These are phyloP conservation scores for Aspergillus terreus DNA, from an alignment of 2,329 filamentous ascomycete species.

Conservation along the genomic window DNA sequence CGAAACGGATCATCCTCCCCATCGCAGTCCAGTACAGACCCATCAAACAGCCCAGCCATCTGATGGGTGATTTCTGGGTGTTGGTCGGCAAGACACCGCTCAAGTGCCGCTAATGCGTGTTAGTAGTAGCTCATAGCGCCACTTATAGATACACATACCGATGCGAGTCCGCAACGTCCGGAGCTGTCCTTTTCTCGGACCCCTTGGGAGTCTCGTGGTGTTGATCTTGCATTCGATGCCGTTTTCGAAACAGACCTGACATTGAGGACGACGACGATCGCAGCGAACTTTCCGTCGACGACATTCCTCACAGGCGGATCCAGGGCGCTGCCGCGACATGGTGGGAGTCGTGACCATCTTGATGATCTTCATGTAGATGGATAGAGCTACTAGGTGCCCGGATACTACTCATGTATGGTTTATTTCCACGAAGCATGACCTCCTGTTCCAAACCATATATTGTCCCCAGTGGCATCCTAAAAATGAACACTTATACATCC, in stretches of 20 bases:
- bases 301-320: constrained; percentile 28
- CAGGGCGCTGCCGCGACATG: constrained; percentile 23
- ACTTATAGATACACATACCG: constrained; percentile 12
- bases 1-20: constrained; percentile 14
- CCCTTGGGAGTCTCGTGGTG: constrained; percentile 21
- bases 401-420: no score
- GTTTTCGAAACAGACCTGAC: constrained; percentile 25
- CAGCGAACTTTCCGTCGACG: constrained; percentile 27
- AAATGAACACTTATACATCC: not conserved
- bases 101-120: constrained; percentile 19
- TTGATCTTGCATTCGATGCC: constrained; percentile 26
- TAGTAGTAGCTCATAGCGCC: not conserved
- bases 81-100: constrained; percentile 25
- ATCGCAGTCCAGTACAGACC: constrained; percentile 13
- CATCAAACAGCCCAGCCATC: constrained; percentile 11
- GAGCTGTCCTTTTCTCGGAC: constrained; percentile 26
- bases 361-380: no score
- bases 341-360: constrained; percentile 11
- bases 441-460: no score
- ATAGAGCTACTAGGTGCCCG: no score
- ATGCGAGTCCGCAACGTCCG: constrained; percentile 26
- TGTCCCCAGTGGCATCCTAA: no score
- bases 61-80: constrained; percentile 18
- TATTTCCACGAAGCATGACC: no score
- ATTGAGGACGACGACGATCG: constrained; percentile 24